A percentile compares a stretch with the other conserved stretches of the same genome.
These are phyloP conservation scores for Cenococcum geophilum DNA, from an alignment of 495 filamentous ascomycete species.

Conservation along the genomic window DNA sequence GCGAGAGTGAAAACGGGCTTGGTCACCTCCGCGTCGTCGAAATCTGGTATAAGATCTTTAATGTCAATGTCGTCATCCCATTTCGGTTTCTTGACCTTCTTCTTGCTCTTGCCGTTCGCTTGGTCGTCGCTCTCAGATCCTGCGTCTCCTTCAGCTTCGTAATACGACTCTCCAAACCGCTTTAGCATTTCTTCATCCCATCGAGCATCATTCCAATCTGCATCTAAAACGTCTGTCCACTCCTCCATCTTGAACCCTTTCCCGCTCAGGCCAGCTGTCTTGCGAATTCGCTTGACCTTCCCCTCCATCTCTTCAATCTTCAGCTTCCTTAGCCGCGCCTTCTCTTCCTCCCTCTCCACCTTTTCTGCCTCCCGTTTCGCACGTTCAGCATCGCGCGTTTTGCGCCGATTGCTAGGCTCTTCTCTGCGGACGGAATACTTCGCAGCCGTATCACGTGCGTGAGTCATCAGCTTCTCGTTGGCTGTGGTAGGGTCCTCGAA, in stretches of 20 bases:
- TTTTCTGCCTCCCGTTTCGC: slow-evolving; percentile 73
- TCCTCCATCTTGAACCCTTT: slow-evolving; percentile 65
- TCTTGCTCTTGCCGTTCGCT: slow-evolving; percentile 44
- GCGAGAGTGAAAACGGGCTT: slow-evolving; percentile 44
- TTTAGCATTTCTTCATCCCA: slow-evolving; percentile 88
- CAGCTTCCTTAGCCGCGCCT: slow-evolving; percentile 72
- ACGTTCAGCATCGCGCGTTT: slow-evolving; percentile 67
- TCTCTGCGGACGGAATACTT: slow-evolving; percentile 78
- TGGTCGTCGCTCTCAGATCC: slow-evolving; percentile 39
- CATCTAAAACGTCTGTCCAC: slow-evolving; percentile 76
- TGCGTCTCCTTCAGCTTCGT: slow-evolving; percentile 46
- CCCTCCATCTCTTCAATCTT: slow-evolving; percentile 83
- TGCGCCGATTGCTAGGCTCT: slow-evolving; percentile 67
- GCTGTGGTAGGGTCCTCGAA: slow-evolving; percentile 84
- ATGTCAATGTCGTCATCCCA: slow-evolving; percentile 98
- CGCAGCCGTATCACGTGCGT: slow-evolving; percentile 76
- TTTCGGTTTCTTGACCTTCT: slow-evolving; percentile 77
- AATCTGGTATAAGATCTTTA: slow-evolving; percentile 82
- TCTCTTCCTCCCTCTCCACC: slow-evolving; percentile 68
- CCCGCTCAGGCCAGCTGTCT: slow-evolving; percentile 72
- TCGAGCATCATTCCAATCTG: slow-evolving; percentile 72
- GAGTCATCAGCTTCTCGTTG: slow-evolving; percentile 78
- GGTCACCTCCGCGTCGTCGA: slow-evolving; percentile 51
- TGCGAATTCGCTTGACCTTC: slow-evolving; percentile 74
- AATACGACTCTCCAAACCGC: slow-evolving; percentile 83